Conservation (phyloP, 116 monocot species). For the Cymodocea nodosa region DNA sequence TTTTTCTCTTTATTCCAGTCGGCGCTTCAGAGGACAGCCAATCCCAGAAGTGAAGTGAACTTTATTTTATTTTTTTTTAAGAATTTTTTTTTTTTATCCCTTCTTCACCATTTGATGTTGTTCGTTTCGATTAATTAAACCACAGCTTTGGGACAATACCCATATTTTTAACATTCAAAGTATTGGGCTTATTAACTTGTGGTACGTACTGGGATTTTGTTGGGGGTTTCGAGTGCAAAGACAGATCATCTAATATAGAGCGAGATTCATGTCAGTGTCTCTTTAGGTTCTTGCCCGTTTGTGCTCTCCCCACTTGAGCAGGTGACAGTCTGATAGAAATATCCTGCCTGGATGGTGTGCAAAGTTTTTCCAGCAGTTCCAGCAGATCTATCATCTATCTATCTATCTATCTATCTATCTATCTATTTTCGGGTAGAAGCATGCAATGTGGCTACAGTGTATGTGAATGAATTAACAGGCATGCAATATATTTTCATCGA, state of each 20-base stretch:
- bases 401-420: too few relatives aligned
- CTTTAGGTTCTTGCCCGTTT: neutral
- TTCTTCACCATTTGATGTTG: neutral
- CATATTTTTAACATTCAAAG: neutral
- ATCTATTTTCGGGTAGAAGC: too few relatives aligned
- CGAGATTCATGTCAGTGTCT: neutral
- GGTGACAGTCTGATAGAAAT: too few relatives aligned
- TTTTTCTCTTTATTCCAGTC: constrained; percentile 3
- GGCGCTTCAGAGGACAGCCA: neutral
- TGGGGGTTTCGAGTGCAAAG: neutral
- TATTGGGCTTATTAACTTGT: neutral
- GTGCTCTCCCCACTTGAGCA: too few relatives aligned
- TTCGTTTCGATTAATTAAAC: neutral
- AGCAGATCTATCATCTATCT: too few relatives aligned
- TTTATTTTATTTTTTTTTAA: neutral
- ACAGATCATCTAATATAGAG: neutral
- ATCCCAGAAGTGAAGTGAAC: neutral
- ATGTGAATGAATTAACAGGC: too few relatives aligned
- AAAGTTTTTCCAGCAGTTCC: too few relatives aligned
- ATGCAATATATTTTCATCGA: too few relatives aligned
- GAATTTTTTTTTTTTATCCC: neutral
- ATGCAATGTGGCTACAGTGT: too few relatives aligned
- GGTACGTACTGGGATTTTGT: neutral
- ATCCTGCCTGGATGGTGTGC: too few relatives aligned
- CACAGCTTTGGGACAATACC: neutral